These are phyloP conservation scores for Apiotrichum gracile DNA, from an alignment of 1,284 basidiomycete genomes.

Conservation along the genomic window DNA sequence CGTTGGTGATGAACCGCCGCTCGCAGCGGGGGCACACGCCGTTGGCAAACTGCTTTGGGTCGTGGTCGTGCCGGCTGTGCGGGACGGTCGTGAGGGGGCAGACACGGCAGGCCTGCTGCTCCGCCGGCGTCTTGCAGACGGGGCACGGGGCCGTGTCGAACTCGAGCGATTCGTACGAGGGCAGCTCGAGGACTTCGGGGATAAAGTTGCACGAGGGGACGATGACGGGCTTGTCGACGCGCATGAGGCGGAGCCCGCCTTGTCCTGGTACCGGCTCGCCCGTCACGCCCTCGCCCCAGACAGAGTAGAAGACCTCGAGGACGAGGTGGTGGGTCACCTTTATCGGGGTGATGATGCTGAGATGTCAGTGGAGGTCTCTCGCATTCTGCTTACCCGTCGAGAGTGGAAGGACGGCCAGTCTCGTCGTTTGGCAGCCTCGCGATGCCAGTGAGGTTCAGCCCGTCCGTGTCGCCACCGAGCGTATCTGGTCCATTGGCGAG, in stretches of 20 bases:
- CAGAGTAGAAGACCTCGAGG: constrained; percentile 43
- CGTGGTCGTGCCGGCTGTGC: constrained; percentile 27
- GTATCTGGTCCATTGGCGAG: constrained; percentile 12
- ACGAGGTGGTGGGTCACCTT: constrained; percentile 37
- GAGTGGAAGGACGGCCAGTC: constrained; percentile 29
- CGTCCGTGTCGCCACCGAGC: constrained; percentile 12
- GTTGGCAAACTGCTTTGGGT: constrained; percentile 17
- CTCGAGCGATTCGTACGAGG: constrained; percentile 14
- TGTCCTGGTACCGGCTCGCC: constrained; percentile 16
- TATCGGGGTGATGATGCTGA: constrained; percentile 38
- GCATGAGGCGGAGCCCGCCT: constrained; percentile 39
- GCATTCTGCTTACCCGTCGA: constrained; percentile 12
- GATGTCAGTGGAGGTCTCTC: neutral
- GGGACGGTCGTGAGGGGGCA: constrained; percentile 22
- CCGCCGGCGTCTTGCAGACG: constrained; percentile 13
- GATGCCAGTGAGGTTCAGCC: constrained; percentile 14
- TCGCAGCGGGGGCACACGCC: constrained; percentile 28
- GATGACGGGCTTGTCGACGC: constrained; percentile 30
- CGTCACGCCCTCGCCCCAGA: constrained; percentile 31
- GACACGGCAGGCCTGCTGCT: constrained; percentile 15
- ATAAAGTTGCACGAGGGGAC: constrained; percentile 30
- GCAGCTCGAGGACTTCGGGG: constrained; percentile 17
- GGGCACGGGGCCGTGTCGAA: constrained; percentile 15
- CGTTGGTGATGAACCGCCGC: constrained; percentile 17
- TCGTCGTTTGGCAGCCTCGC: constrained; percentile 35